Percentiles rank a stretch among this genome's conserved stretches.
phyloP scores from a whole-genome alignment of 352 stramenopile genomes.

The Pythium rishiriense region DNA sequence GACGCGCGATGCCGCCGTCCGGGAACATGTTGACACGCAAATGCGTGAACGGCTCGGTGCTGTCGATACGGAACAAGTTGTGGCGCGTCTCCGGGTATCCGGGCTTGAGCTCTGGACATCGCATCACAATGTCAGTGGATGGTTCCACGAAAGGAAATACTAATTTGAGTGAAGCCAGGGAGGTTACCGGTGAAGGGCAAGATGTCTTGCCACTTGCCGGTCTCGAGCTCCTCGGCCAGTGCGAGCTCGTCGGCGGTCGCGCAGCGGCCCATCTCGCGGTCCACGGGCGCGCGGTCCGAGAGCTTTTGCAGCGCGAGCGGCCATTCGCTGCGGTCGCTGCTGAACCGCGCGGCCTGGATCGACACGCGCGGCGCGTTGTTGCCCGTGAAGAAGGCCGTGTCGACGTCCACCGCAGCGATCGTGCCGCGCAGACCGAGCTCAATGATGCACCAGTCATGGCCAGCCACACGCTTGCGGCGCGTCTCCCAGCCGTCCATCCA shows the following conservation, averaged over 20 bases:
- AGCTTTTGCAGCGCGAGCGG: conserved; percentile 44
- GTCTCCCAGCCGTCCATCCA: conserved; percentile 97
- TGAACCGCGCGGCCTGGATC: conserved; percentile 80
- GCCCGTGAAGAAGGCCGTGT: conserved; percentile 95
- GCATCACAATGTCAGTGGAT: background rate
- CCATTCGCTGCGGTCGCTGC: conserved; percentile 34
- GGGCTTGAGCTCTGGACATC: conserved; percentile 36
- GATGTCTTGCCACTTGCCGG: conserved; percentile 64
- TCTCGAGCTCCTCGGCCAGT: conserved; percentile 50
- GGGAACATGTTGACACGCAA: conserved; percentile 93
- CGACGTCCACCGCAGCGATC: conserved; percentile 74
- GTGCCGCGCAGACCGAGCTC: conserved; percentile 78
- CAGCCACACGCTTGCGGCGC: conserved; percentile 81
- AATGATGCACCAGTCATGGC: conserved; percentile 93
- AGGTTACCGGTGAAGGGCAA: conserved; percentile 45
- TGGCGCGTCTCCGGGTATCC: conserved; percentile 88
- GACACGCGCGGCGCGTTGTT: conserved; percentile 89
- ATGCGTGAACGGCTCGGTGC: conserved; percentile 75
- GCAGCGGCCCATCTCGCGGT: conserved; percentile 56
- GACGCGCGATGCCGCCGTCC: conserved; percentile 91
- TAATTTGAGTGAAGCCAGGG: too few species aligned
- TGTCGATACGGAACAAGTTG: conserved; percentile 74
- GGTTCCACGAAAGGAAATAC: too few species aligned
- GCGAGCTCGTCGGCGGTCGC: conserved; percentile 42
- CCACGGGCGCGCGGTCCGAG: conserved; percentile 35